These are phyloP conservation scores for Cyberlindnera americana DNA, from an alignment of 805 yeast genomes.

Conservation along the genomic window DNA sequence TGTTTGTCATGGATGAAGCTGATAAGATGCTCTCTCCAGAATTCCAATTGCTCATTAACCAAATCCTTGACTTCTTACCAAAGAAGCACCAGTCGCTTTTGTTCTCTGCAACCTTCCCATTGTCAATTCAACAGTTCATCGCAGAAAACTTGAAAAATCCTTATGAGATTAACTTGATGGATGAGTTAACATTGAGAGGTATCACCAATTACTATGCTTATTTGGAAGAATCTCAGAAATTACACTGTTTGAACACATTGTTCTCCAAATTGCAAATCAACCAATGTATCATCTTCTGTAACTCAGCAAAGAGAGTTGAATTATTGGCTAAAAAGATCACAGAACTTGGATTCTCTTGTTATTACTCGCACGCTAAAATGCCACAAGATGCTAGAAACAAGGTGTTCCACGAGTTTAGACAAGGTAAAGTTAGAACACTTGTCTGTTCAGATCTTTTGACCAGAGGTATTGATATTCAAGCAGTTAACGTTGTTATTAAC, in stretches of 20 bases:
- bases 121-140: conserved; percentile 90
- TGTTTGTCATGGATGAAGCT: conserved; percentile 98
- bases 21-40: conserved; percentile 94
- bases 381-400: conserved; percentile 95
- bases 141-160: conserved; percentile 86
- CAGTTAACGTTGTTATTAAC: conserved; percentile 96
- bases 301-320: conserved; percentile 95
- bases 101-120: conserved; percentile 95
- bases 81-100: conserved; percentile 75
- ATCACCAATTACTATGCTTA: conserved; percentile 98
- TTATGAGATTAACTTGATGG: conserved; percentile 95
- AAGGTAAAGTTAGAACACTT: conserved; percentile 93
- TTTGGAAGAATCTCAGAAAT: conserved; percentile 93
- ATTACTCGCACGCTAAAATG: conserved; percentile 96
- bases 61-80: conserved; percentile 80
- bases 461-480: conserved; percentile 98
- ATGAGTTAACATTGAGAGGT: conserved; percentile 93
- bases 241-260: conserved; percentile 92
- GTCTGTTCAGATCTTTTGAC: conserved; percentile 96
- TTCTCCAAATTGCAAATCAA: conserved; percentile 93
- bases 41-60: conserved; percentile 82
- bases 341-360: conserved; percentile 94
- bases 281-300: conserved; percentile 95
- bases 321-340: conserved; percentile 93
- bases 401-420: conserved; percentile 98